These are phyloP conservation scores for Camelina laxa DNA, from an alignment of 345 rosid species.

Conservation along the genomic window DNA sequence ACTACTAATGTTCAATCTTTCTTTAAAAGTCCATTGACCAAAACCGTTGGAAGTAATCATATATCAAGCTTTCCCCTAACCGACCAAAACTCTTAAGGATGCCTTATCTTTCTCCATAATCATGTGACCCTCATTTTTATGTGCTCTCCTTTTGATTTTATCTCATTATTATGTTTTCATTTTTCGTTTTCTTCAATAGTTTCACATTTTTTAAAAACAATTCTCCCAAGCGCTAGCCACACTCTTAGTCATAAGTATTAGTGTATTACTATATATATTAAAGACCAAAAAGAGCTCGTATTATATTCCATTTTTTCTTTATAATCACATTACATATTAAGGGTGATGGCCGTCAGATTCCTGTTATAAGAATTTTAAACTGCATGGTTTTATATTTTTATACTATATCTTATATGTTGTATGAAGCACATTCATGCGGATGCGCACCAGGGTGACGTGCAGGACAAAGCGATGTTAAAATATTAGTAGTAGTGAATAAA, in stretches of 20 bases:
- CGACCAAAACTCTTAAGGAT: constrained; percentile 38
- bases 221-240: neutral
- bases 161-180: constrained; percentile 11
- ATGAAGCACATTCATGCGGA: constrained; percentile 24
- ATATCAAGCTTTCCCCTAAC: constrained; percentile 36
- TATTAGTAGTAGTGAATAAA: neutral
- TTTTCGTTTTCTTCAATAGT: neutral
- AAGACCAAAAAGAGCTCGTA: neutral
- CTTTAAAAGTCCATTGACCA: constrained; percentile 39
- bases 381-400: neutral
- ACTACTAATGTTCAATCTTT: constrained; percentile 4
- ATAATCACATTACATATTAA: neutral
- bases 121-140: constrained; percentile 43
- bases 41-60: constrained; percentile 45
- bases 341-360: constrained; percentile 15
- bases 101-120: constrained; percentile 39
- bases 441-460: constrained; percentile 24
- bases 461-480: neutral
- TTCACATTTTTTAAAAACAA: neutral
- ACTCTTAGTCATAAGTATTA: neutral
- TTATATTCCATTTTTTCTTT: neutral
- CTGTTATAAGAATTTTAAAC: neutral
- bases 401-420: neutral
- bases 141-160: constrained; percentile 18
- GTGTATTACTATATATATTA: no score